Conservation (phyloP, 2,329 filamentous ascomycete genomes). For the Pezicula radicicola region DNA sequence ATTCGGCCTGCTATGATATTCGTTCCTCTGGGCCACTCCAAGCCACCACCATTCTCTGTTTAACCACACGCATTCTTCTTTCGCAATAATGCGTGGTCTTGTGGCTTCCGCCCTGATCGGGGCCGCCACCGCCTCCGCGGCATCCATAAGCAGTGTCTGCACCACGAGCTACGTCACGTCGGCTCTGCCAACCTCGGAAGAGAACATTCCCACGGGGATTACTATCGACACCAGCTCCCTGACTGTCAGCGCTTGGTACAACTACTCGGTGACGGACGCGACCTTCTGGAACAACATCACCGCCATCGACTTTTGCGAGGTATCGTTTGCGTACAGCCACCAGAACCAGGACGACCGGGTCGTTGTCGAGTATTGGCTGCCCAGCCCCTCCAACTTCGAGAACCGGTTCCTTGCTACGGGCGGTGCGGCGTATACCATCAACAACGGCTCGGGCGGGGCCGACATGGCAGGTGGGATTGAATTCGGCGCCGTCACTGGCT, state of each 20-base stretch:
- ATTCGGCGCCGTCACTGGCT: neutral
- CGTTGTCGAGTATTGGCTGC: neutral
- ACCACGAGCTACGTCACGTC: neutral
- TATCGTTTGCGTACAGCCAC: neutral
- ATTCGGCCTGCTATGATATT: too few relatives aligned
- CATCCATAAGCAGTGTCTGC: neutral
- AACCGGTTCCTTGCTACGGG: neutral
- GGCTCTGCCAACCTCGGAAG: neutral
- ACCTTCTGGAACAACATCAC: neutral
- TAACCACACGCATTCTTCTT: too few relatives aligned
- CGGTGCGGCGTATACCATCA: neutral
- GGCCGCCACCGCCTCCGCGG: neutral
- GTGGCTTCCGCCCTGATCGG: too few relatives aligned
- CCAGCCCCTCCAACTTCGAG: neutral
- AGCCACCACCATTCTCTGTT: too few relatives aligned
- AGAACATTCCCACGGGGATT: neutral
- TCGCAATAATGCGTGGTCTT: too few relatives aligned
- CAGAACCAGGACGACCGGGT: neutral
- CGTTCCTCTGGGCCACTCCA: too few relatives aligned
- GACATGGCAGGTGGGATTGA: neutral
- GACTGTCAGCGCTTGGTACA: neutral
- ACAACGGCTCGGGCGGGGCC: neutral
- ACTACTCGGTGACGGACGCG: neutral
- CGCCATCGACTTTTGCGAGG: neutral
- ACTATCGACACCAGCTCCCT: neutral